These are phyloP conservation scores for Rhodotorula sp. DNA, from an alignment of 1,284 basidiomycete species.

Conservation along the genomic window DNA sequence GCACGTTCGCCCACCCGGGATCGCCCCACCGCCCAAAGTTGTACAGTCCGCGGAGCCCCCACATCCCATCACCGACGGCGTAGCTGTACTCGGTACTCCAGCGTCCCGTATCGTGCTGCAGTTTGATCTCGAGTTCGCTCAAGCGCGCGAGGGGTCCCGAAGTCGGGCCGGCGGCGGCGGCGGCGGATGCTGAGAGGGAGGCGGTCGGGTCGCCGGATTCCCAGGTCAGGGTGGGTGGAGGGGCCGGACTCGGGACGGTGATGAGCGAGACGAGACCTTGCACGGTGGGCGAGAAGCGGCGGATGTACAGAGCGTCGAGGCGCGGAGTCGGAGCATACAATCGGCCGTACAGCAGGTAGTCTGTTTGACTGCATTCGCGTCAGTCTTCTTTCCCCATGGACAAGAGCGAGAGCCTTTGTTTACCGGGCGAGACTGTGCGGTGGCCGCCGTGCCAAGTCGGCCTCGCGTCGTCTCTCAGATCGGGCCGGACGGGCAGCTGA, in stretches of 20 bases:
- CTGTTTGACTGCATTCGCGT: constrained; percentile 50
- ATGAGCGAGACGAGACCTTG: constrained; percentile 56
- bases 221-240: constrained; percentile 41
- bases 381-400: too few relatives aligned
- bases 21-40: constrained; percentile 71
- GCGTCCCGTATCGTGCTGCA: constrained; percentile 88
- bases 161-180: constrained; percentile 37
- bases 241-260: constrained; percentile 45
- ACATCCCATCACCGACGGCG: constrained; percentile 89
- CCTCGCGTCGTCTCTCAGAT: constrained; percentile 65
- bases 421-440: constrained; percentile 72
- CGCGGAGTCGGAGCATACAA: constrained; percentile 84
- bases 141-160: constrained; percentile 46
- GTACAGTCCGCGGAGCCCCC: constrained; percentile 83
- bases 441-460: constrained; percentile 67
- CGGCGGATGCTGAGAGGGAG: constrained; percentile 8
- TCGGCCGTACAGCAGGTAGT: constrained; percentile 88
- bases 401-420: constrained; percentile 34
- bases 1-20: constrained; percentile 21
- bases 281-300: constrained; percentile 59
- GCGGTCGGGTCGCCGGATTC: constrained; percentile 27
- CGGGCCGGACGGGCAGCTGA: constrained; percentile 70
- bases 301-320: constrained; percentile 84
- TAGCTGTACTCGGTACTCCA: constrained; percentile 94
- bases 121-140: constrained; percentile 78